Evolutionary conservation across 2,329 filamentous ascomycete species (phyloP), one percentile per base, ranked within the genome.

Genomic region (Hirsutella minnesotensis): DNA sequence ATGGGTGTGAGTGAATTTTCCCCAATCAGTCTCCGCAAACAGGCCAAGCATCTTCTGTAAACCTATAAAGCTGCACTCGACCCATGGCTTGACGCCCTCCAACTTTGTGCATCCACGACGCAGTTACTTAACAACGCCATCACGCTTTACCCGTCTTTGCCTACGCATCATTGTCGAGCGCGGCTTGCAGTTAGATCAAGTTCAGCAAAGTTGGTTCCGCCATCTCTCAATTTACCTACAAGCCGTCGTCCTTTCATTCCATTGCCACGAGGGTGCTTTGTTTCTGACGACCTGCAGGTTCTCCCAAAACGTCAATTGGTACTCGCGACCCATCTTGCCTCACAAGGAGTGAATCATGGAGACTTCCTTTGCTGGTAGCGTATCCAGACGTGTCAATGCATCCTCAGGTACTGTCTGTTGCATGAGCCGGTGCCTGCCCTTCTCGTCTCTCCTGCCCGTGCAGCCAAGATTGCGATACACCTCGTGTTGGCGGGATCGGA

Each of bases 391-490:
- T 60, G 60, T 61, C 59, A 53, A 56, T 52, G 43, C 47, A 46
- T 51, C 50, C 53, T 63, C 57, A 66, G 63, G 64, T 68, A 67
- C 65, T 60, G 57, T 63, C 57, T 62, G 56, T 67, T 67, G 75
- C 74, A 74, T 81, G 77, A 73, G 74, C 77, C 77, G 77, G 77
- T 81, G 77, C 68, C 62, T 56, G 45, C 50, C 49, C 50, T 49
- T 54, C 45, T 31, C 39, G 16, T 33, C 27, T 20, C 13, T 10
- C 19, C 20, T 19, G 33, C 9, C 9, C 19, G 9, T 29, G 33
- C n/a, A 10, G 27, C 9, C 12, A 15, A 19, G 29, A 18, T 19
- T 9, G 7, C 13, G 8, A n/a, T 16, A 20, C 22, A 31, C 29
- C 27, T 16, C 16, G 15, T 33, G 33, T 18, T 35, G 15, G 9